Evolutionary conservation across 2,329 filamentous ascomycete species (phyloP).

Genomic region (Geosmithia flava): DNA sequence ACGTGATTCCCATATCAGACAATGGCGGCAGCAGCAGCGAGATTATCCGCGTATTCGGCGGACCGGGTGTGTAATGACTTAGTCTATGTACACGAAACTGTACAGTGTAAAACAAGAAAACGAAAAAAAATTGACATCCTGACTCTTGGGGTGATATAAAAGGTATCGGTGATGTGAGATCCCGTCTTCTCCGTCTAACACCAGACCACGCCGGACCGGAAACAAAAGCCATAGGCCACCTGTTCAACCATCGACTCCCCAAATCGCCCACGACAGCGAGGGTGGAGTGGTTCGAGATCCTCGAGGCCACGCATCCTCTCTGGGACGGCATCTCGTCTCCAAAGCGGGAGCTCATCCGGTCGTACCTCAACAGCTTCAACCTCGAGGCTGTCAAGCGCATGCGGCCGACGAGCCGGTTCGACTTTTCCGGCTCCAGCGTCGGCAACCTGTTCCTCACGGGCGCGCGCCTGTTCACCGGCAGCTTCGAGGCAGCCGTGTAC

Average conservation of each 20-base stretch:
- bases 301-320: conserved; percentile 67
- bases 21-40: conserved; percentile 93
- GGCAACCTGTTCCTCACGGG: conserved; percentile 76
- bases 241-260: conserved; percentile 82
- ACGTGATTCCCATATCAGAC: conserved; percentile 90
- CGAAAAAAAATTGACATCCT: neutral
- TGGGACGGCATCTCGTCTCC: conserved; percentile 62
- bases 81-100: neutral
- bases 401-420: conserved; percentile 60
- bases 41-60: conserved; percentile 86
- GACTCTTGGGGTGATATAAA: neutral
- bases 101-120: neutral
- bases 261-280: conserved; percentile 54
- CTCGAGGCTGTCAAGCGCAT: conserved; percentile 68
- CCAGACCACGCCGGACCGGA: conserved; percentile 52
- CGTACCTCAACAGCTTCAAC: conserved; percentile 64
- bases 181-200: conserved; percentile 77
- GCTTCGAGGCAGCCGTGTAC: conserved; percentile 87
- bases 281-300: conserved; percentile 75
- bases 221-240: conserved; percentile 59
- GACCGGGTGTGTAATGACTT: conserved; percentile 52
- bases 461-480: conserved; percentile 80
- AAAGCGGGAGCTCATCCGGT: conserved; percentile 66
- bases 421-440: conserved; percentile 64
- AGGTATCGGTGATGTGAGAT: conserved; percentile 43